A percentile compares a stretch with the other conserved stretches of the same genome.
Conservation (phyloP, 2,329 filamentous ascomycete species). For the Fusarium subglutinans region DNA sequence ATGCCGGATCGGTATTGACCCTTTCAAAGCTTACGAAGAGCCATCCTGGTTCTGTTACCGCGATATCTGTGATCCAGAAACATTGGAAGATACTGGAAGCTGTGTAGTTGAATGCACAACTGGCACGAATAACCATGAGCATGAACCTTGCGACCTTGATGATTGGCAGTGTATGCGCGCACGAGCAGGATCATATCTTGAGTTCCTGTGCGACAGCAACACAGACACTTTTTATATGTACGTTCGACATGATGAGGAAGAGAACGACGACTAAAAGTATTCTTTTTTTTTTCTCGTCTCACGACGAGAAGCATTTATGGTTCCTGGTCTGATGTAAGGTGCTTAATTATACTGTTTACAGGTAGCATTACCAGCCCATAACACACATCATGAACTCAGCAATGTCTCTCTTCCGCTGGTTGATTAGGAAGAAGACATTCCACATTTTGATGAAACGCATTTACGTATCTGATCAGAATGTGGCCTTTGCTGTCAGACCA, state of each 20-base stretch:
- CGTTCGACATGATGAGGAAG: neutral
- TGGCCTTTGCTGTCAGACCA: neutral
- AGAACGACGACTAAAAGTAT: neutral
- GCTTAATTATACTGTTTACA: too few species aligned
- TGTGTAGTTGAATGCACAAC: neutral
- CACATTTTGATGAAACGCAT: neutral
- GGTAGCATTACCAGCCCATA: too few species aligned
- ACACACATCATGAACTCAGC: neutral
- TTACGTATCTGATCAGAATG: neutral
- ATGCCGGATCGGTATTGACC: neutral
- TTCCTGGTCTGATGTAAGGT: neutral
- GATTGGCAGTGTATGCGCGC: neutral
- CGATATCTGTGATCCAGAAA: neutral
- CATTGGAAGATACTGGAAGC: neutral
- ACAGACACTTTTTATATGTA: neutral
- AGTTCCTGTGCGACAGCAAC: neutral
- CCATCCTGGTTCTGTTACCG: neutral
- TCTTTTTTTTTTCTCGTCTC: neutral
- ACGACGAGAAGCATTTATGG: neutral
- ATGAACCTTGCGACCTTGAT: neutral
- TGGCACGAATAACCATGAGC: neutral
- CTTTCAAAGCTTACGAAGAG: neutral
- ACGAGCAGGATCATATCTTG: neutral
- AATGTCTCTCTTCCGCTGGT: neutral
- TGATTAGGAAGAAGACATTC: neutral